Base-by-base conservation (phyloP, 208 protist species). In the Wallacemonas sp. region DNA sequence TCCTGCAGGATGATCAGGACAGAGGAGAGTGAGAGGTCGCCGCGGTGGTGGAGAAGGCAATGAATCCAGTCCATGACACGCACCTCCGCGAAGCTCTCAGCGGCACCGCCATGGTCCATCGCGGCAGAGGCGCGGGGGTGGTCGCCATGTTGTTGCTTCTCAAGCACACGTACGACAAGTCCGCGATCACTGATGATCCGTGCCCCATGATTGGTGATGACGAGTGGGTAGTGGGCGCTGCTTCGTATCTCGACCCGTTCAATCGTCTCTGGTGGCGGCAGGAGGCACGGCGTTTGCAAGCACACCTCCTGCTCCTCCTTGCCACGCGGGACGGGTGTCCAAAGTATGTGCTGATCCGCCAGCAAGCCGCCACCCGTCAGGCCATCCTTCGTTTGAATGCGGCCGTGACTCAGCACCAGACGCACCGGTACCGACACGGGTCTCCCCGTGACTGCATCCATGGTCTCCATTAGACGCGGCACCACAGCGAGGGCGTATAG, bases 401-500 rank as follows among this genome's bases (percentile, higher is more conserved):
- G 53, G 11, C 76, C 70, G 31, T 60, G 55, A 55, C 74, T 56
- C 9, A 93, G 66, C 41, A 88, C 63, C 15, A 93, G 79, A 44
- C 77, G 79, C 47, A 95, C 71, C 30, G 82, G 86, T 1, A 95
- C 77, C 9, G 83, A 87, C 14, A 93, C 80, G 15, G 84, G 68
- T 36, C 73, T 67, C 6, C 83, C 78, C 1, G 86, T 98, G 56
- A 97, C 83, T 1, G 97, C 91, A 68, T 98, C 97, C 1, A 88
- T 53, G 27, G 95, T 89, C 66, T 98, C 82, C 55, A 99, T 70
- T 28, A 97, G 82, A 5, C 96, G 79, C 2, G 90, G 89, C 41
- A 98, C 93, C 12, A 94, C 81, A 0, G 97, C 96, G 8, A 99
- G 62, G n/a, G 83, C 95, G 72, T 98, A 99, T 0, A 99, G 65